These are phyloP conservation scores for Suillus alpinus DNA, from an alignment of 768 basidiomycete genomes.

Conservation along the genomic window DNA sequence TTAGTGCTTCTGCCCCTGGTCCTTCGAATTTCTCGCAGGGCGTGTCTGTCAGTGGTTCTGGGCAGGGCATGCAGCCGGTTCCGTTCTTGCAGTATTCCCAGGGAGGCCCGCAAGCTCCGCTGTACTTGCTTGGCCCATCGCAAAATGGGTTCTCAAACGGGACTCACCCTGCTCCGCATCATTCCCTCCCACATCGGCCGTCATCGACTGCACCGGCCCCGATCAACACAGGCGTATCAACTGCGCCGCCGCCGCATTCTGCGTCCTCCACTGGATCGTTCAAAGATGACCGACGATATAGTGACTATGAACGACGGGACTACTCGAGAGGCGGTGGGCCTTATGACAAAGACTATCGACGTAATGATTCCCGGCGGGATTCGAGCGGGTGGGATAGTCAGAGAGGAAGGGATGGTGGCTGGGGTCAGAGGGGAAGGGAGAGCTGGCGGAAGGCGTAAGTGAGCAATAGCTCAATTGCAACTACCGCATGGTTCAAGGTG, in stretches of 20 bases:
- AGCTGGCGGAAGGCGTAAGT: neutral
- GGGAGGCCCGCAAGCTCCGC: neutral
- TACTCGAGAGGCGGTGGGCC: slow-evolving; percentile 6
- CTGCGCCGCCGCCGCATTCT: slow-evolving; percentile 16
- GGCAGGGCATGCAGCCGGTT: neutral
- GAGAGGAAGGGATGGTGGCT: slow-evolving; percentile 8
- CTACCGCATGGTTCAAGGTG: neutral
- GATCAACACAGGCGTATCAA: slow-evolving; percentile 2
- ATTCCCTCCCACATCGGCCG: neutral
- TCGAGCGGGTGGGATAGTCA: slow-evolving; percentile 9
- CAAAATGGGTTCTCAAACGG: neutral
- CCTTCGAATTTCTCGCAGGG: neutral
- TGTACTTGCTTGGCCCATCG: neutral
- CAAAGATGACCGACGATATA: slow-evolving; percentile 17
- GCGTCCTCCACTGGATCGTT: slow-evolving; percentile 12
- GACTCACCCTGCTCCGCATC: neutral
- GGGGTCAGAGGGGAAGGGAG: slow-evolving; percentile 8
- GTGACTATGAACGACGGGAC: slow-evolving; percentile 5
- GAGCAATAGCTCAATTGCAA: neutral
- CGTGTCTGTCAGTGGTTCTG: neutral
- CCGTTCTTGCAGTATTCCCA: neutral
- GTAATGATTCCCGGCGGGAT: slow-evolving; percentile 18
- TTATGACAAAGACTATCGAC: slow-evolving; percentile 14
- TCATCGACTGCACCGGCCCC: neutral
- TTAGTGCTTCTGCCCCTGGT: neutral